Percentiles rank a stretch among this genome's conserved stretches.
phyloP scores from a whole-genome alignment of 2,329 filamentous ascomycete genomes.

The Alternaria tenuissima region DNA sequence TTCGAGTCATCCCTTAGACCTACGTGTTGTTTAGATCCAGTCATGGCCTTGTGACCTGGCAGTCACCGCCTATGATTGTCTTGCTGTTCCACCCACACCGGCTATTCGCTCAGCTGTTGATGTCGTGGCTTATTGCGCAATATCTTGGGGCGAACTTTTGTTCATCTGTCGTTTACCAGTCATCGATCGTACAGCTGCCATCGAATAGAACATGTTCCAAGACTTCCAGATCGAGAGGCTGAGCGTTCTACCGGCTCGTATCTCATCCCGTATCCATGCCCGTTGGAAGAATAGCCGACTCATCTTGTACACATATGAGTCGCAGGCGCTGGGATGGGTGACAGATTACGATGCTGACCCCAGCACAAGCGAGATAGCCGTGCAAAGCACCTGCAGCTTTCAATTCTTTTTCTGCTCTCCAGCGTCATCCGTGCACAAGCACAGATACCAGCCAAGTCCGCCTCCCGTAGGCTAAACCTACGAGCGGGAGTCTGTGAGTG shows the following conservation, averaged over 20 bases:
- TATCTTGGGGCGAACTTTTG: constrained; percentile 15
- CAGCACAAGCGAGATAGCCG: constrained; percentile 33
- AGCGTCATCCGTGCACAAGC: constrained; percentile 46
- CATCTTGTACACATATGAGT: constrained; percentile 27
- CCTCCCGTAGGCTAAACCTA: constrained; percentile 47
- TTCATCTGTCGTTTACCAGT: constrained; percentile 10
- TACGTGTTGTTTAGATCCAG: constrained; percentile 24
- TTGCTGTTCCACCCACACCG: constrained; percentile 22
- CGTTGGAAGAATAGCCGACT: constrained; percentile 37
- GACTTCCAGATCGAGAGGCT: constrained; percentile 32
- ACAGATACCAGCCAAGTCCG: constrained; percentile 37
- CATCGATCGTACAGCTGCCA: background rate
- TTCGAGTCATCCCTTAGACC: constrained; percentile 22
- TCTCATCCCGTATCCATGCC: constrained; percentile 39
- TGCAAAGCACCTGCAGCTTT: constrained; percentile 41
- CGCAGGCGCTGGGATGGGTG: constrained; percentile 27
- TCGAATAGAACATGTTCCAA: constrained; percentile 18
- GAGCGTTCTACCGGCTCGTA: constrained; percentile 33
- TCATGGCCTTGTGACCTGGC: constrained; percentile 34
- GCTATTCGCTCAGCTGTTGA: constrained; percentile 18
- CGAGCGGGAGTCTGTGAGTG: constrained; percentile 47
- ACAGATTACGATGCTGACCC: constrained; percentile 31
- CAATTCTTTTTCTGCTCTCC: constrained; percentile 37
- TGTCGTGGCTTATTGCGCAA: constrained; percentile 42
- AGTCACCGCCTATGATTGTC: constrained; percentile 26